phyloP scores from a whole-genome alignment of 345 rosid genomes.

The Kandelia obovata region DNA sequence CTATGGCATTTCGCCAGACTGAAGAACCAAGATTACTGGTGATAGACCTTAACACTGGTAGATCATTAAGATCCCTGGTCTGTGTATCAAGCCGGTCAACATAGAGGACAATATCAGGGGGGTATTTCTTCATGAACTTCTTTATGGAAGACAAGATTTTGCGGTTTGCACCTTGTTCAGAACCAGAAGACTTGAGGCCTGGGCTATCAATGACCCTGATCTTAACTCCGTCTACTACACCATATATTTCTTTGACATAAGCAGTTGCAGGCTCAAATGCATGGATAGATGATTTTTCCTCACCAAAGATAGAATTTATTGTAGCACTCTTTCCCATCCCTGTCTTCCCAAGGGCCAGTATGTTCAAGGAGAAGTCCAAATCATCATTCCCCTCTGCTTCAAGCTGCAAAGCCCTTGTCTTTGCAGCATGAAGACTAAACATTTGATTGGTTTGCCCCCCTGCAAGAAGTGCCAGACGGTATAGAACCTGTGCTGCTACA shows the following conservation, averaged over 20 bases:
- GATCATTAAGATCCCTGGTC: conserved; percentile 78
- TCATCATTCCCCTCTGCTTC: conserved; percentile 65
- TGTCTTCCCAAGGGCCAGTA: conserved; percentile 83
- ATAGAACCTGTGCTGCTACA: conserved; percentile 71
- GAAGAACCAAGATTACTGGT: conserved; percentile 67
- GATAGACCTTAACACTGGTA: conserved; percentile 68
- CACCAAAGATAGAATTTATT: conserved; percentile 80
- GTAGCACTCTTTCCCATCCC: conserved; percentile 98
- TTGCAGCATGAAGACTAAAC: conserved; percentile 79
- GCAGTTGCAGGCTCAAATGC: conserved; percentile 79
- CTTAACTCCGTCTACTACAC: conserved; percentile 64
- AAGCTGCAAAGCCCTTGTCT: conserved; percentile 61
- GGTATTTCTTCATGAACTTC: conserved; percentile 56
- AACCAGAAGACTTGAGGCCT: conserved; percentile 72
- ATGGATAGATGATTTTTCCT: conserved; percentile 56
- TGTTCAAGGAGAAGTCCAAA: conserved; percentile 62
- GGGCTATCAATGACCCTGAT: conserved; percentile 74
- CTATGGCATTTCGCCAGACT: conserved; percentile 84
- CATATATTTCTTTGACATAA: conserved; percentile 62
- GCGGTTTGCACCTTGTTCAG: conserved; percentile 68
- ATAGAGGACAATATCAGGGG: conserved; percentile 85
- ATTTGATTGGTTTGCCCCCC: conserved; percentile 68
- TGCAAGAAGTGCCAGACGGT: conserved; percentile 67
- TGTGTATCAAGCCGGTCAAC: conserved; percentile 85
- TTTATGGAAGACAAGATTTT: conserved; percentile 64